Conservation (phyloP, 768 basidiomycete species). For the Leccinum uliginosum region DNA sequence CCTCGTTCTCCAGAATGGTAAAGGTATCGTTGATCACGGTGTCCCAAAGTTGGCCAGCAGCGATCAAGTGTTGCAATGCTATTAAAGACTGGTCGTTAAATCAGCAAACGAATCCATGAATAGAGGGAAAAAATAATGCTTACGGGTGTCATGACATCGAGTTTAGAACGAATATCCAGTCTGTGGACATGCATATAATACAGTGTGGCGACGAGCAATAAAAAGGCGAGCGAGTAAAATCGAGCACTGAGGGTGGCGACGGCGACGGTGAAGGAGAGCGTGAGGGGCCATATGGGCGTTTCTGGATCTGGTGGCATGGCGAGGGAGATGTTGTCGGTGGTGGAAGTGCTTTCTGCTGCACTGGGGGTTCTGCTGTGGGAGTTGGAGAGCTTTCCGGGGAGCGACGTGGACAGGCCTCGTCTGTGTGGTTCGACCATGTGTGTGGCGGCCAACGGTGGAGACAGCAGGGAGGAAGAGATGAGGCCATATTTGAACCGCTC, state of each 20-base stretch:
- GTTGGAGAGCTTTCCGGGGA: constrained; percentile 44
- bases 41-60: constrained; percentile 70
- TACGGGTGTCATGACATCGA: constrained; percentile 52
- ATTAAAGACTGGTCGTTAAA: constrained; percentile 50
- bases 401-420: constrained; percentile 31
- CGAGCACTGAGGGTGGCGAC: constrained; percentile 41
- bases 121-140: constrained; percentile 22
- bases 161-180: constrained; percentile 29
- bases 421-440: constrained; percentile 27
- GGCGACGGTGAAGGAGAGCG: constrained; percentile 35
- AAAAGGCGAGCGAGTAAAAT: constrained; percentile 38
- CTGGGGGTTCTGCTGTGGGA: constrained; percentile 43
- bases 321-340: constrained; percentile 22
- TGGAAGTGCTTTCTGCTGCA: constrained; percentile 22
- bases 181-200: constrained; percentile 39
- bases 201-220: constrained; percentile 36
- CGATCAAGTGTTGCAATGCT: constrained; percentile 62
- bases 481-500: constrained; percentile 84
- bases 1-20: constrained; percentile 61
- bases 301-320: constrained; percentile 33
- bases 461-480: constrained; percentile 75
- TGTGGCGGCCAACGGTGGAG: constrained; percentile 48
- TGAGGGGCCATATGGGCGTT: constrained; percentile 35
- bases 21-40: constrained; percentile 68
- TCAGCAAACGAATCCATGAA: constrained; percentile 1